Base-by-base conservation (phyloP, 352 stramenopile genomes). In the Globisporangium perplexum region DNA sequence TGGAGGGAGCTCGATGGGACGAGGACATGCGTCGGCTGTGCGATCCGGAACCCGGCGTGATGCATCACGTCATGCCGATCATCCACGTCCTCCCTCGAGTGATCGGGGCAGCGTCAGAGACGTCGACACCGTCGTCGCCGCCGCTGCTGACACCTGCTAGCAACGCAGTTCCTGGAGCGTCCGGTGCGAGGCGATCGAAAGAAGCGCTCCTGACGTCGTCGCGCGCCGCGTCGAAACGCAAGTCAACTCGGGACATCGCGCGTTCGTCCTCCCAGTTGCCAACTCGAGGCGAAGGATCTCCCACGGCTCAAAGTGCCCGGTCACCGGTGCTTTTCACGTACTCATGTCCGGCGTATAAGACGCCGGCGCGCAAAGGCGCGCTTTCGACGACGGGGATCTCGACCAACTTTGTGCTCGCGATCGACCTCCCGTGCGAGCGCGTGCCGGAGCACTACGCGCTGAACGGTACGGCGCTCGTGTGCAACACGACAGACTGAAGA, bases 321-420 rank as follows among this genome's bases (percentile, higher is more conserved):
- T 17, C 35, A 14, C 42, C n/a, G 23, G n/a, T 11, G n/a, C 18
- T 1, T 26, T 55, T 53, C 47, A 64, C 35, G 49, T 98, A 98
- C 65, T 65, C 69, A n/a, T 97, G 91, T 39, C 93, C 92, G 7
- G 71, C 97, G 18, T 98, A 98, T 76, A 97, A 97, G 63, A 98
- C 90, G 0, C 62, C 71, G 0, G 74, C 83, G 35, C 66, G 93
- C 8, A 94, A 95, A 59, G 93, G 93, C 11, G 93, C 87, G 14
- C 60, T 98, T 24, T 95, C 80, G 26, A 98, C 93, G 1, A 98
- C 90, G 1, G 93, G 93, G 31, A 96, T 93, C 59, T 96, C 82
- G 7, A 97, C 90, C 20, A 98, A 97, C 72, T 95, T 96, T 55
- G 83, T 98, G 26, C 62, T 98, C 7, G 72, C 90, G 7, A 86